A percentile compares a stretch with the other conserved stretches of the same genome.
phyloP scores from a whole-genome alignment of 2,329 filamentous ascomycete genomes.

The Hypomyces rosellus region DNA sequence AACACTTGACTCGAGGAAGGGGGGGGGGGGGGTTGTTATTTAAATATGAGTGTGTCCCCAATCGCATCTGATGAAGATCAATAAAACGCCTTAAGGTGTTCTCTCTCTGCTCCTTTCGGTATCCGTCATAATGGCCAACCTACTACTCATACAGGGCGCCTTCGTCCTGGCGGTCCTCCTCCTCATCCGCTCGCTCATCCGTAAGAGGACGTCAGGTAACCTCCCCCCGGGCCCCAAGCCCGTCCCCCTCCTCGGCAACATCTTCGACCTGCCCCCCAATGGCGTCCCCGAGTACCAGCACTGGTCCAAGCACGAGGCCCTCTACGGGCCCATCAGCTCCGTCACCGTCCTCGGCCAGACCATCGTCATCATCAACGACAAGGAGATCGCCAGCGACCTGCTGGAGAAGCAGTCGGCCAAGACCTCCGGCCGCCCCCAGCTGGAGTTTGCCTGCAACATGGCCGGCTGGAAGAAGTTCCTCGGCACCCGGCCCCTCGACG shows the following conservation, averaged over 20 bases:
- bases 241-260: constrained; percentile 38
- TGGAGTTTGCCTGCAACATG: background rate
- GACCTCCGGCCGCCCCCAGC: constrained; percentile 11
- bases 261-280: constrained; percentile 35
- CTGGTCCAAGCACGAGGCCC: constrained; percentile 28
- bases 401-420: constrained; percentile 27
- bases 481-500: background rate
- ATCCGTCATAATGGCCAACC: too few species aligned
- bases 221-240: constrained; percentile 23
- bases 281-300: constrained; percentile 24
- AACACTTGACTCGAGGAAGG: too few species aligned
- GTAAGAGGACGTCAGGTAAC: background rate
- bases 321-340: constrained; percentile 21
- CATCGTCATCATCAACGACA: constrained; percentile 33
- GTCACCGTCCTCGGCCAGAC: constrained; percentile 22
- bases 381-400: constrained; percentile 26
- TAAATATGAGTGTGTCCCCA: too few species aligned
- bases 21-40: too few species aligned
- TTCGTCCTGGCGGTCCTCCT: background rate
- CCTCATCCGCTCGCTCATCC: background rate
- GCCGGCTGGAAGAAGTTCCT: background rate
- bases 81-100: too few species aligned
- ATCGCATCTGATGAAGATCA: too few species aligned
- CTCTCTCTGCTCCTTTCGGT: too few species aligned
- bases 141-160: background rate